phyloP scores from a whole-genome alignment of 2,329 filamentous ascomycete species.

The Beauveria varroae region DNA sequence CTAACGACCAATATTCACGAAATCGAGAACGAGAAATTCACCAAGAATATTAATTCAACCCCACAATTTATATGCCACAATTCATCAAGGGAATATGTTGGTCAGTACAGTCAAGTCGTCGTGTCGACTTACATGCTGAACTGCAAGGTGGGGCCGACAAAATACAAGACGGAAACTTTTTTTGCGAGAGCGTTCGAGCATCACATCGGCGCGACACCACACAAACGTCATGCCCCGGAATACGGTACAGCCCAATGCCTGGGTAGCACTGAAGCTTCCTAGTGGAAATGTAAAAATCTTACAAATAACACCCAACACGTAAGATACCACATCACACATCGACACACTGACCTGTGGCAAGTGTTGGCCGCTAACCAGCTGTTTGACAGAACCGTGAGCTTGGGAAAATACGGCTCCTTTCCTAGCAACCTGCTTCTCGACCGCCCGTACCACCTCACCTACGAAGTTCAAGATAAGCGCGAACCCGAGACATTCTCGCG shows the following conservation, averaged over 20 bases:
- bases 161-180: slow-evolving; percentile 6
- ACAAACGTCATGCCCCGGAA: slow-evolving; percentile 22
- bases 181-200: neutral
- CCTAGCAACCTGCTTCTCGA: slow-evolving; percentile 82
- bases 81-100: neutral
- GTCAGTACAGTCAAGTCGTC: neutral
- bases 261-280: slow-evolving; percentile 52
- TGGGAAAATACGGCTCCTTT: slow-evolving; percentile 91
- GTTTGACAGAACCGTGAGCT: slow-evolving; percentile 65
- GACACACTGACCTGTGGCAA: neutral
- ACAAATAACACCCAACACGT: slow-evolving; percentile 56
- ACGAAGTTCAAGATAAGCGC: slow-evolving; percentile 71
- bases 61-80: neutral
- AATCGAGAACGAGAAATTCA: neutral
- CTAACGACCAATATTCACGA: neutral
- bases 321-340: slow-evolving; percentile 16
- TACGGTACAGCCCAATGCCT: slow-evolving; percentile 45
- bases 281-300: slow-evolving; percentile 51
- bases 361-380: neutral
- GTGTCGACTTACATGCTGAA: slow-evolving; percentile 1
- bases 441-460: slow-evolving; percentile 87
- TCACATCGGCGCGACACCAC: neutral
- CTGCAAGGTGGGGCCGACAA: neutral
- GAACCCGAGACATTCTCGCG: slow-evolving; percentile 57
- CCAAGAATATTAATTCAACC: neutral